phyloP scores from a whole-genome alignment of 768 basidiomycete species.

The Imleria badia region DNA sequence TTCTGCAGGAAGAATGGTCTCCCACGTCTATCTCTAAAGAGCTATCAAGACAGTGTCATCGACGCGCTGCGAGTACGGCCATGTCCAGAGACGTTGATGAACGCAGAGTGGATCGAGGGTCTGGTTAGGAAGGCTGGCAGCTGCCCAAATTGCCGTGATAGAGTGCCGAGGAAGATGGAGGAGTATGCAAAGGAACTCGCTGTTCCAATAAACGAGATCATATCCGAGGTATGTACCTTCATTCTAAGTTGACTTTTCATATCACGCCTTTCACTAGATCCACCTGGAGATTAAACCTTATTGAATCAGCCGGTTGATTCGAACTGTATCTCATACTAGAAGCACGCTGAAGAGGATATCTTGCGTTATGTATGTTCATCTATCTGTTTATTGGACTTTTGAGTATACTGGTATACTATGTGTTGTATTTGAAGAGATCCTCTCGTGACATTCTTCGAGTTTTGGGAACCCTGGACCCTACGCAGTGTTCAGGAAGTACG shows the following conservation, averaged over 20 bases:
- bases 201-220: slow-evolving; percentile 27
- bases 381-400: background rate
- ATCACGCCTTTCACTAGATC: slow-evolving; percentile 15
- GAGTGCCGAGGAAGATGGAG: slow-evolving; percentile 30
- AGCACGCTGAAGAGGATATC: background rate
- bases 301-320: slow-evolving; percentile 18
- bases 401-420: background rate
- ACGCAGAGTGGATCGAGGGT: slow-evolving; percentile 31
- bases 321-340: slow-evolving; percentile 10
- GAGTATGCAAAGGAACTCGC: slow-evolving; percentile 30
- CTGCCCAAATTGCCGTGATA: slow-evolving; percentile 29
- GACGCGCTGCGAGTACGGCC: slow-evolving; percentile 33
- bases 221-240: slow-evolving; percentile 26
- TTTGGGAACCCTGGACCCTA: no score
- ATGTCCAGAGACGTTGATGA: slow-evolving; percentile 31
- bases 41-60: slow-evolving; percentile 35
- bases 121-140: slow-evolving; percentile 33
- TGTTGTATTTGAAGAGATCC: no score
- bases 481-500: no score
- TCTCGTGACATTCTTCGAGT: no score
- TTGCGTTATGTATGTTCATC: slow-evolving; percentile 5
- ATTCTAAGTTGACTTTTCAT: background rate
- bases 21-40: slow-evolving; percentile 31
- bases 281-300: slow-evolving; percentile 30
- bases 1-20: slow-evolving; percentile 36